Evolutionary conservation across 345 rosid genomes (phyloP).

Genomic region (Rhodamnia rubescens): DNA sequence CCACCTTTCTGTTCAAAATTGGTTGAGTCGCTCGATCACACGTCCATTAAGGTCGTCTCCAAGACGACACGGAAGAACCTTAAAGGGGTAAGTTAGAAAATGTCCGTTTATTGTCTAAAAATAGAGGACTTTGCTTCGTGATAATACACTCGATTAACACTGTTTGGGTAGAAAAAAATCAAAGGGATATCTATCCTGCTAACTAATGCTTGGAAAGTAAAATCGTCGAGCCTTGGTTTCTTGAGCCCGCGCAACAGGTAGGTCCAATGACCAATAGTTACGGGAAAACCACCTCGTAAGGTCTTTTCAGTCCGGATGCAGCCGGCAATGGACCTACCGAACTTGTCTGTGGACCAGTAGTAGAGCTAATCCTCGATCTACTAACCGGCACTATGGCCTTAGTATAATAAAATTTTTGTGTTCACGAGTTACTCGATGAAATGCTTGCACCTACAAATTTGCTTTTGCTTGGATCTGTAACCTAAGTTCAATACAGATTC

Average conservation of each 20-base stretch:
- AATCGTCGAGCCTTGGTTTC: neutral
- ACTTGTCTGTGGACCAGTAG: neutral
- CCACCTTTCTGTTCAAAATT: neutral
- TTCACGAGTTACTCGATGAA: neutral
- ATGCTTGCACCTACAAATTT: neutral
- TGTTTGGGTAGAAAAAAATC: neutral
- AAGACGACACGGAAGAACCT: neutral
- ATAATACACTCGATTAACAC: neutral
- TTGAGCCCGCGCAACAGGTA: neutral
- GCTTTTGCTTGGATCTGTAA: neutral
- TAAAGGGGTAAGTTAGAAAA: neutral
- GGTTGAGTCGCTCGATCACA: neutral
- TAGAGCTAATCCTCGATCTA: neutral
- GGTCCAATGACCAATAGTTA: neutral
- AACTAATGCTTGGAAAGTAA: neutral
- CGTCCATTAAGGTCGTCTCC: neutral
- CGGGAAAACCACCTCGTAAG: neutral
- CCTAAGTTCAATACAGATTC: neutral
- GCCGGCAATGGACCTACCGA: neutral
- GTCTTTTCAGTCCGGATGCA: neutral
- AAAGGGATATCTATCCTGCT: neutral
- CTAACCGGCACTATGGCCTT: neutral
- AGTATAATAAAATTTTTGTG: neutral
- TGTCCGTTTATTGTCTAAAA: neutral
- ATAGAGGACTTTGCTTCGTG: neutral